Evolutionary conservation across 495 filamentous ascomycete genomes (phyloP).

Genomic region (Podospora anserina): DNA sequence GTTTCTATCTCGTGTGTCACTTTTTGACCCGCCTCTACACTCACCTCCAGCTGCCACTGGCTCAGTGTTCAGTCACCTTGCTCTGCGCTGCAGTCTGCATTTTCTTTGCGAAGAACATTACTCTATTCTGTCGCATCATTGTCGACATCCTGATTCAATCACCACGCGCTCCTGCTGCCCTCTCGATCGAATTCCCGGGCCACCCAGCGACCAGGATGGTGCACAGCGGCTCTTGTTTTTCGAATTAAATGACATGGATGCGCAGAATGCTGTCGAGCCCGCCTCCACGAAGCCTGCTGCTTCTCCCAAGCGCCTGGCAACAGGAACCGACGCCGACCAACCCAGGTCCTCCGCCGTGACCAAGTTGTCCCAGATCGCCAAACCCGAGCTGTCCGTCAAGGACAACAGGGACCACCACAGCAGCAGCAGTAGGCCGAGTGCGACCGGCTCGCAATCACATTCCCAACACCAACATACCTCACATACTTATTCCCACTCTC

Average conservation of each 20-base stretch:
- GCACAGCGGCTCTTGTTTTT: conserved; percentile 45
- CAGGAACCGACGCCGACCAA: conserved; percentile 39
- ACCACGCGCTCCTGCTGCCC: conserved; percentile 18
- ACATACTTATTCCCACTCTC: conserved; percentile 14
- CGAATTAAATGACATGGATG: conserved; percentile 58
- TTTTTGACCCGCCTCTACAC: conserved; percentile 9
- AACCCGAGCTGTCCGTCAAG: conserved; percentile 26
- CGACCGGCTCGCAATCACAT: conserved; percentile 11
- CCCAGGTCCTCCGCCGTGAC: conserved; percentile 39
- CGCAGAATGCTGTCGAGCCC: conserved; percentile 58
- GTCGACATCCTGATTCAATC: conserved; percentile 27
- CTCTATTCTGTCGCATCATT: conserved; percentile 25
- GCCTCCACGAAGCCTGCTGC: conserved; percentile 52
- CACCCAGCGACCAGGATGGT: conserved; percentile 52
- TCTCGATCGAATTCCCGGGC: conserved; percentile 26
- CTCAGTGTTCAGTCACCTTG: background rate
- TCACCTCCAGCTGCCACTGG: conserved; percentile 7
- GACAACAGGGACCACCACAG: conserved; percentile 12
- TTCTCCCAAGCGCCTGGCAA: conserved; percentile 44
- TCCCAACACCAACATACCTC: no score
- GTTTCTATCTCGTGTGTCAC: background rate
- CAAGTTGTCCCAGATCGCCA: conserved; percentile 27
- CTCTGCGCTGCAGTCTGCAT: conserved; percentile 4
- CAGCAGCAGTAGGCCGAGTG: conserved; percentile 19
- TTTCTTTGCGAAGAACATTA: conserved; percentile 12